Evolutionary conservation across 1,284 basidiomycete species (phyloP).

Genomic region (Leccinum solheimii): DNA sequence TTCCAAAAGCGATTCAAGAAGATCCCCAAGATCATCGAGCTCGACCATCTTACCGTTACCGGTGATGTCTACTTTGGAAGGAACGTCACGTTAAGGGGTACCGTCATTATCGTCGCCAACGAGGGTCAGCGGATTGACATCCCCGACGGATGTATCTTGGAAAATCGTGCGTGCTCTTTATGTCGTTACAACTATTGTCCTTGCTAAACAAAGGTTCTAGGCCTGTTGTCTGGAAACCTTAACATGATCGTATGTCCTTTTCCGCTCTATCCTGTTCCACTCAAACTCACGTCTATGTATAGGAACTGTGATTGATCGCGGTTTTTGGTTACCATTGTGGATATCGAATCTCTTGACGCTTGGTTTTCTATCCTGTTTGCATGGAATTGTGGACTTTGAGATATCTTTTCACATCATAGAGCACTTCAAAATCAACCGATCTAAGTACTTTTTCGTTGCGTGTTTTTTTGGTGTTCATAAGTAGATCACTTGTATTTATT

Average conservation of each 20-base stretch:
- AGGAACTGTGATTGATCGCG: constrained; percentile 33
- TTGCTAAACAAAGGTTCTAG: constrained; percentile 30
- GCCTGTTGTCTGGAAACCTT: constrained; percentile 64
- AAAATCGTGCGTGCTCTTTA: constrained; percentile 67
- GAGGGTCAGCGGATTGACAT: constrained; percentile 96
- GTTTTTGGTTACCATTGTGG: neutral
- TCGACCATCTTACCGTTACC: constrained; percentile 96
- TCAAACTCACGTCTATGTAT: constrained; percentile 4
- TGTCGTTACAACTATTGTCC: neutral
- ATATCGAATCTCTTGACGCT: constrained; percentile 7
- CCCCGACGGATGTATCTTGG: constrained; percentile 92
- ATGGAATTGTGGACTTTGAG: neutral
- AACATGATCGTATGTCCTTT: constrained; percentile 61
- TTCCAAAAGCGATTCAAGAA: constrained; percentile 99
- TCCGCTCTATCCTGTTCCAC: neutral
- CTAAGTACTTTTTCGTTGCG: neutral
- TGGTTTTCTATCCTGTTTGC: constrained; percentile 4
- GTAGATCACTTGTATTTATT: neutral
- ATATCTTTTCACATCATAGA: constrained; percentile 15
- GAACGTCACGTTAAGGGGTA: constrained; percentile 86
- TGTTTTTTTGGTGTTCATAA: constrained; percentile 7
- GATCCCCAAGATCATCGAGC: constrained; percentile 90
- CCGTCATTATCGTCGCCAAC: constrained; percentile 87
- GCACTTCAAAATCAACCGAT: constrained; percentile 2
- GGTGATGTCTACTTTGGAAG: constrained; percentile 97